Evolutionary conservation across 106 monocot genomes (phyloP), one percentile per base, ranked within the genome.

Genomic region (Acorus gramineus): DNA sequence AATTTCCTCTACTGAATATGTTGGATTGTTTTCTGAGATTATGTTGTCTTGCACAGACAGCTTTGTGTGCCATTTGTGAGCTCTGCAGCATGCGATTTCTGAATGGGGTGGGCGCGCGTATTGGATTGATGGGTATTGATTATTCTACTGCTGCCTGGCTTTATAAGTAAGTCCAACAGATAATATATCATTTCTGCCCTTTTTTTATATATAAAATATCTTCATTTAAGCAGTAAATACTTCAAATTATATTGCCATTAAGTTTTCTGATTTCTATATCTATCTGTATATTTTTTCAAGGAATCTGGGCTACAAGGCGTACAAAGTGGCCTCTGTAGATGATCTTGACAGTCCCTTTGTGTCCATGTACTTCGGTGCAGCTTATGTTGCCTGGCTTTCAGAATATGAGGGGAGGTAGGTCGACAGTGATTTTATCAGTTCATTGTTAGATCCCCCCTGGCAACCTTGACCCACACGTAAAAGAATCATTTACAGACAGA

Each of bases 121-220:
- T 79, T 64, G 98, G 98, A 49, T 77, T 98, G 48, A 87, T 92
- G 85, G 98, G 98, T 46, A 98, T 98, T 28, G 92, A 98, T 68
- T 98, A 83, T 63, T 83, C 91, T 49, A 89, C 85, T 66, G 98
- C 92, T 14, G 46, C 57, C 14, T 92, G 98, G 98, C 80, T 98
- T 53, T 84, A 85, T 73, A 92, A 79, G 98, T 92, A 42, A 68
- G 50, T 50, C 64, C 64, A 48, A 11, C 59, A 59, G 59, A 11
- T 12, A 6, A 59, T n/a, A 6, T 3, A 44, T 54, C 54, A 8
- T 68, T 10, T 44, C 12, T 8, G 7, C 6, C 49, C 14, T n/a
- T 50, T 64, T 3, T 64, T n/a, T n/a, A n/a, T 46, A 12, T 44
- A 50, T 50, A 11, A 14, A 8, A 3, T 50, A 46, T 63, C 4